Conservation (phyloP, 768 basidiomycete genomes). For the Stropharia rugosoannulata region DNA sequence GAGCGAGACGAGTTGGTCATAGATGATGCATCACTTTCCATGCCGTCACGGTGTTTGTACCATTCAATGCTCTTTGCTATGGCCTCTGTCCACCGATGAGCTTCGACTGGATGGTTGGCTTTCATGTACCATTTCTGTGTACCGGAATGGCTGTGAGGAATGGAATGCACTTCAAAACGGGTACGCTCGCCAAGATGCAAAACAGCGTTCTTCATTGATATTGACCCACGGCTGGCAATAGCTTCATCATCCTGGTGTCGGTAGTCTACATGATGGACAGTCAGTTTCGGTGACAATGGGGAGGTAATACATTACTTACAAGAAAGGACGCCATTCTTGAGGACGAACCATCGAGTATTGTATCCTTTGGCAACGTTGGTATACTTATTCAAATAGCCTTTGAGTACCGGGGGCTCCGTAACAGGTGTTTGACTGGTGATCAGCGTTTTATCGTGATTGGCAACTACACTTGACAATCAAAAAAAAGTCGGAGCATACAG, state of each 20-base stretch:
- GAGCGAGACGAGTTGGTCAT: slow-evolving; percentile 7
- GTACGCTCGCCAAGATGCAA: slow-evolving; percentile 63
- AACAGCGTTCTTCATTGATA: slow-evolving; percentile 79
- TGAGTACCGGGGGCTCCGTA: slow-evolving; percentile 59
- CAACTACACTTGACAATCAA: slow-evolving; percentile 42
- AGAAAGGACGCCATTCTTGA: slow-evolving; percentile 81
- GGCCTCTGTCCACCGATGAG: slow-evolving; percentile 82
- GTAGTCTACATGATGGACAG: slow-evolving; percentile 50
- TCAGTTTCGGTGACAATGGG: neutral
- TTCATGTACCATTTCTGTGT: slow-evolving; percentile 81
- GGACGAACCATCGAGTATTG: slow-evolving; percentile 88
- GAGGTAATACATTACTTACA: slow-evolving; percentile 47
- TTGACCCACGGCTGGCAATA: slow-evolving; percentile 81
- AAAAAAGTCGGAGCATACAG: neutral
- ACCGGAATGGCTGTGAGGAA: slow-evolving; percentile 39
- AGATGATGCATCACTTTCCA: slow-evolving; percentile 20
- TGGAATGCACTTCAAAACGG: slow-evolving; percentile 81
- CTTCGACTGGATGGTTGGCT: slow-evolving; percentile 87
- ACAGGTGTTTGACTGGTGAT: slow-evolving; percentile 43
- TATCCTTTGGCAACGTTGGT: slow-evolving; percentile 91
- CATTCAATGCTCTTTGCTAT: slow-evolving; percentile 75
- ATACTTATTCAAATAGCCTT: slow-evolving; percentile 88
- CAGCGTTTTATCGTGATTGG: slow-evolving; percentile 76
- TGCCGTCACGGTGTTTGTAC: slow-evolving; percentile 36
- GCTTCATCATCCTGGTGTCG: slow-evolving; percentile 89